phyloP scores from a whole-genome alignment of 2,329 filamentous ascomycete genomes.

The Diplodia corticola region DNA sequence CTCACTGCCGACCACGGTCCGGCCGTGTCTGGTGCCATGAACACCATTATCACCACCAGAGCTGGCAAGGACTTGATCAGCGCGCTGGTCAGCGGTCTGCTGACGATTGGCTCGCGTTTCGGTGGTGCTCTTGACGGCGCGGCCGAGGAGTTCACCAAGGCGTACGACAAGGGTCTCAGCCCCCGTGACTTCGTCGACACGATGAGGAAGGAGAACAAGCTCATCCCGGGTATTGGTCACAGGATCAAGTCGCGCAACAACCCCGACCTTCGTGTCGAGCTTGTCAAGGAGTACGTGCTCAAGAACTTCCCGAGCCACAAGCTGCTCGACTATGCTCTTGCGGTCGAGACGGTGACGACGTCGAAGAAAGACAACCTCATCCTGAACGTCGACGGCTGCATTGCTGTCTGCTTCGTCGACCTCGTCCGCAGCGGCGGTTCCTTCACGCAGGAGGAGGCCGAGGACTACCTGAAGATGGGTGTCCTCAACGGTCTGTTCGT shows the following conservation, averaged over 20 bases:
- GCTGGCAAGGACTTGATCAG: slow-evolving; percentile 98
- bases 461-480: slow-evolving; percentile 99
- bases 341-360: slow-evolving; percentile 95
- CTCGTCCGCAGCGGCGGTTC: slow-evolving; percentile 96
- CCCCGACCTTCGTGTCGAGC: slow-evolving; percentile 98
- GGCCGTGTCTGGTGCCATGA: slow-evolving; percentile 99
- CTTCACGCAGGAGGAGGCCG: slow-evolving; percentile 92
- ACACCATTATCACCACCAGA: slow-evolving; percentile 99
- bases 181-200: slow-evolving; percentile 98
- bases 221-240: slow-evolving; percentile 97
- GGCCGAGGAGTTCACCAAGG: slow-evolving; percentile 97
- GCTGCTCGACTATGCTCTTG: slow-evolving; percentile 97
- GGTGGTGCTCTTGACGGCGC: slow-evolving; percentile 98
- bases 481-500: slow-evolving; percentile 99
- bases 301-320: slow-evolving; percentile 98
- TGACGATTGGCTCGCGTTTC: slow-evolving; percentile 97
- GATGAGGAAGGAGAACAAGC: slow-evolving; percentile 99
- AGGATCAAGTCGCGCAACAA: slow-evolving; percentile 99
- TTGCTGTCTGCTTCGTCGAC: slow-evolving; percentile 98
- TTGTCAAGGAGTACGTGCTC: slow-evolving; percentile 98
- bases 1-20: slow-evolving; percentile 98
- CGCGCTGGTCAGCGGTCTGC: slow-evolving; percentile 89
- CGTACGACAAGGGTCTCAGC: slow-evolving; percentile 96
- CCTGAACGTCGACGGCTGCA: slow-evolving; percentile 96
- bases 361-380: slow-evolving; percentile 99